Evolutionary conservation across 306 rosid species (phyloP).

Genomic region (Macrotyloma uniflorum): DNA sequence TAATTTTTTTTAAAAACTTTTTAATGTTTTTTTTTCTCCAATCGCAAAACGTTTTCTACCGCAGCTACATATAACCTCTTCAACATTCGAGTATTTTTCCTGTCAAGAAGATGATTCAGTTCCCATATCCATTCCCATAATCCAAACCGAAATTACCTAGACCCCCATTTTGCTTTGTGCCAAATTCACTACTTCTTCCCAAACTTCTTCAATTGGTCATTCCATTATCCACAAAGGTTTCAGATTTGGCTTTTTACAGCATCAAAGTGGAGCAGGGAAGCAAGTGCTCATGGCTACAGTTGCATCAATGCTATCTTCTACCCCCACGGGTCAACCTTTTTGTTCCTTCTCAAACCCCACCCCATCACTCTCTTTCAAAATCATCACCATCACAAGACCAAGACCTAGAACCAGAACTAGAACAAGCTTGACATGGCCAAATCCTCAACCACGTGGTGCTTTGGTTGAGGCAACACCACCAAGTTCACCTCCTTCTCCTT

Average conservation of each 20-base stretch:
- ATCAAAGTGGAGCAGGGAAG: not conserved
- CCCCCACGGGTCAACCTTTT: not conserved
- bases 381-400: constrained; percentile 3
- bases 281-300: constrained; percentile 30
- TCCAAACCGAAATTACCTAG: not conserved
- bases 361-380: constrained; percentile 23
- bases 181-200: not conserved
- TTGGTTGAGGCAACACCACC: constrained; percentile 57
- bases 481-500: constrained; percentile 27
- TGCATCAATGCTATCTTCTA: constrained; percentile 29
- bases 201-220: not conserved
- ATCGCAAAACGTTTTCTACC: not conserved
- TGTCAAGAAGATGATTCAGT: not conserved
- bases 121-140: not conserved
- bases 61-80: not conserved
- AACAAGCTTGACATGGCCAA: constrained; percentile 26
- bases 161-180: not conserved
- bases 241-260: constrained; percentile 10
- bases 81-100: not conserved
- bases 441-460: constrained; percentile 54
- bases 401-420: constrained; percentile 3
- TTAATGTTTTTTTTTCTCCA: no score
- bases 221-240: constrained; percentile 1
- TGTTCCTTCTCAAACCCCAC: constrained; percentile 8
- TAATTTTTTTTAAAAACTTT: no score